Conservation (phyloP, 2,329 filamentous ascomycete species). For the Celoporthe dispersa region DNA sequence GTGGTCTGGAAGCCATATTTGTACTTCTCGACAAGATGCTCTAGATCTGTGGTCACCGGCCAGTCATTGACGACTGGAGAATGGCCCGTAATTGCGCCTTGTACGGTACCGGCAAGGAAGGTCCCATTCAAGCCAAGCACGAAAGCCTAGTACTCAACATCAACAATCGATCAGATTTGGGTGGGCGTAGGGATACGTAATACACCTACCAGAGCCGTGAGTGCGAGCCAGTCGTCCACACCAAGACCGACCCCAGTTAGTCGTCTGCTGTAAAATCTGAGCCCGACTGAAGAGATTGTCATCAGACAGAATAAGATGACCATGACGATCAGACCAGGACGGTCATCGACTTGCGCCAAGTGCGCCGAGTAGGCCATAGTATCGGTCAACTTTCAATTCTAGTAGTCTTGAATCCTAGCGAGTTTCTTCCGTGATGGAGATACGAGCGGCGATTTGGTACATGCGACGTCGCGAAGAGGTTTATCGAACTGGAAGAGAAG, state of each 20-base stretch:
- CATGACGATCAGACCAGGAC: neutral
- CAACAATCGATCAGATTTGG: neutral
- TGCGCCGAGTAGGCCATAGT: neutral
- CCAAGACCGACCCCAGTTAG: conserved; percentile 24
- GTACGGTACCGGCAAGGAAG: neutral
- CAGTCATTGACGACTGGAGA: conserved; percentile 20
- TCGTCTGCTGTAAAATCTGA: conserved; percentile 28
- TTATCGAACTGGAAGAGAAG: neutral
- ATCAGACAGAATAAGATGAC: neutral
- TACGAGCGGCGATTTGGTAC: neutral
- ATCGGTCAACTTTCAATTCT: neutral
- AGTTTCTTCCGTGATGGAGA: neutral
- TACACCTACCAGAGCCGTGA: neutral
- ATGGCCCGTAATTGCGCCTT: neutral
- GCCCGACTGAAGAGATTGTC: neutral
- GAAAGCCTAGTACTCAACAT: neutral
- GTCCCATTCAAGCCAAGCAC: neutral
- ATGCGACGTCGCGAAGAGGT: neutral
- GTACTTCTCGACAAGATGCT: conserved; percentile 30
- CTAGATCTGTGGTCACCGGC: conserved; percentile 29
- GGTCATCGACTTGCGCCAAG: neutral
- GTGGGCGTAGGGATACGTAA: neutral
- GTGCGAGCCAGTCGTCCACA: conserved; percentile 31
- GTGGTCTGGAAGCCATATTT: conserved; percentile 33
- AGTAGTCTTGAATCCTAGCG: neutral